Percentiles rank a stretch among this genome's conserved stretches.
Conservation (phyloP, 2,329 filamentous ascomycete species). For the Beauveria brongniartii region DNA sequence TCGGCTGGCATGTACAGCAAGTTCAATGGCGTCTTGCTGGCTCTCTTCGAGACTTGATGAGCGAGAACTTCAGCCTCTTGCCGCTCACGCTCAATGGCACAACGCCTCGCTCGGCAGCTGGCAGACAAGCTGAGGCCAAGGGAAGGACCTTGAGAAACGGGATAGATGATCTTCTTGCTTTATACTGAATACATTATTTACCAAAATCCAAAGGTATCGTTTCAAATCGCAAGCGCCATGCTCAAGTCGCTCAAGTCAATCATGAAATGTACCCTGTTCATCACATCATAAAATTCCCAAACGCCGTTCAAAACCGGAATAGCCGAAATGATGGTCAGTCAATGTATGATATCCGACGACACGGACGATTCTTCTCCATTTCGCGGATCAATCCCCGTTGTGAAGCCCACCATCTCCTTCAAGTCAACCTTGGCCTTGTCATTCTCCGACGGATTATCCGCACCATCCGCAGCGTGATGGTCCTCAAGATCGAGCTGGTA, state of each 20-base stretch:
- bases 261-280: background rate
- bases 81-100: no score
- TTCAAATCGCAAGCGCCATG: slow-evolving; percentile 1
- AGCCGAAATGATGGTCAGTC: background rate
- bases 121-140: no score
- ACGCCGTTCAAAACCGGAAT: background rate
- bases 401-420: slow-evolving; percentile 27
- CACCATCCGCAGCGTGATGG: slow-evolving; percentile 21
- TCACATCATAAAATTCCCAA: background rate
- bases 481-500: slow-evolving; percentile 32
- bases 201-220: background rate
- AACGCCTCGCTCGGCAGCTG: no score
- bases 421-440: slow-evolving; percentile 32
- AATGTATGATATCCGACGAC: slow-evolving; percentile 4
- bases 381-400: background rate
- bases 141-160: no score
- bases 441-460: slow-evolving; percentile 25
- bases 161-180: no score
- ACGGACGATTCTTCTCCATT: slow-evolving; percentile 1
- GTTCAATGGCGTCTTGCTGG: no score
- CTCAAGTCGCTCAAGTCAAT: background rate
- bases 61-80: no score
- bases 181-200: background rate
- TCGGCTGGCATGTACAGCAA: no score
- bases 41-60: no score